These are phyloP conservation scores for Fusarium domesticum DNA, from an alignment of 2,329 filamentous ascomycete genomes.

Conservation along the genomic window DNA sequence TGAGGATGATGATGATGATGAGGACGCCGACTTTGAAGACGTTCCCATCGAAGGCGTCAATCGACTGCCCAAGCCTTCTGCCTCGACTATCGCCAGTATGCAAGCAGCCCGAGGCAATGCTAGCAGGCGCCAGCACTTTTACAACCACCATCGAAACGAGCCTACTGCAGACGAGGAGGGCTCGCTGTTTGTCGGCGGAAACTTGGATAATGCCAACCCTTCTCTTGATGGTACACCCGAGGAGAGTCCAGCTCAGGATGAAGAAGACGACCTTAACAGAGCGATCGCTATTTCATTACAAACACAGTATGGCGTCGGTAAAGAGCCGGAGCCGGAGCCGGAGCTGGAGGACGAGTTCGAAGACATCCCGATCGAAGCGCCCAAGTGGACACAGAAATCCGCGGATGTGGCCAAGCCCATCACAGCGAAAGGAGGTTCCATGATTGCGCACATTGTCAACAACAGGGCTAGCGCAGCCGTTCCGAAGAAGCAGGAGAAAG, in stretches of 20 bases:
- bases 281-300: slow-evolving; percentile 85
- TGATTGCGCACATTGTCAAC: slow-evolving; percentile 73
- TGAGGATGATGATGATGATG: slow-evolving; percentile 62
- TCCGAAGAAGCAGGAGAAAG: slow-evolving; percentile 36
- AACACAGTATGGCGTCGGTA: slow-evolving; percentile 50
- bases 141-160: slow-evolving; percentile 19
- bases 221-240: slow-evolving; percentile 33
- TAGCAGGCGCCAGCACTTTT: slow-evolving; percentile 29
- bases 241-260: slow-evolving; percentile 38
- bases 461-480: slow-evolving; percentile 65
- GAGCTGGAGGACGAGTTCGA: slow-evolving; percentile 47
- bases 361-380: slow-evolving; percentile 45
- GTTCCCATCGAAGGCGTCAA: slow-evolving; percentile 90
- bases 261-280: slow-evolving; percentile 64
- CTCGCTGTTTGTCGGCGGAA: slow-evolving; percentile 47
- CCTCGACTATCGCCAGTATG: slow-evolving; percentile 19
- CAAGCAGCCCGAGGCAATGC: slow-evolving; percentile 28
- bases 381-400: slow-evolving; percentile 56
- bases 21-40: slow-evolving; percentile 84
- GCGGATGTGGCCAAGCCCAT: slow-evolving; percentile 52
- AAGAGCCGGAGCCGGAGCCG: slow-evolving; percentile 36
- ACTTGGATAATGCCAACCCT: slow-evolving; percentile 23
- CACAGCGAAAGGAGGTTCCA: slow-evolving; percentile 49
- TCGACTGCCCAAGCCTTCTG: slow-evolving; percentile 62
- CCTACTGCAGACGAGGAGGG: slow-evolving; percentile 37